A percentile compares a stretch with the other conserved stretches of the same genome.
phyloP scores from a whole-genome alignment of 2,329 filamentous ascomycete genomes.

The Epichloe uncinata region DNA sequence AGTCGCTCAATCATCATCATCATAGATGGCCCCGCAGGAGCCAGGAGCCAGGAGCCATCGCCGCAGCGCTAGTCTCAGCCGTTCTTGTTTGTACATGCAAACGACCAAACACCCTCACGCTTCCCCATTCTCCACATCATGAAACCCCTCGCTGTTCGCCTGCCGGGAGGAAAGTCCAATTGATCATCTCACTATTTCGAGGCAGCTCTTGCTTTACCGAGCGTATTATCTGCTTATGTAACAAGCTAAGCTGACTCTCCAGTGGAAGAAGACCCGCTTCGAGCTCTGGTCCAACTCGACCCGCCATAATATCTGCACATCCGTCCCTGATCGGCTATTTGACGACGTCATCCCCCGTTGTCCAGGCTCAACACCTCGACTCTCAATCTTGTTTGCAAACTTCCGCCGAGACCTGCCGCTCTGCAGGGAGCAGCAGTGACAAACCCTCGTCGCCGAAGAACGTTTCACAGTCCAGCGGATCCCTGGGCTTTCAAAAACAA shows the following conservation, averaged over 20 bases:
- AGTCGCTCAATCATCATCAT: no score
- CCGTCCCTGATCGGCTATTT: constrained; percentile 55
- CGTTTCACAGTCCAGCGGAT: not conserved
- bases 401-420: constrained; percentile 28
- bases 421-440: constrained; percentile 52
- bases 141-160: no score
- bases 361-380: constrained; percentile 41
- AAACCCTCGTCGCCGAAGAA: constrained; percentile 12
- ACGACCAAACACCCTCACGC: no score
- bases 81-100: no score
- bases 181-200: no score
- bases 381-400: constrained; percentile 18
- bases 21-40: no score
- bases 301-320: constrained; percentile 32
- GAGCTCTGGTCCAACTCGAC: constrained; percentile 16
- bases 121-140: no score
- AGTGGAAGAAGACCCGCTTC: constrained; percentile 7
- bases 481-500: constrained; percentile 1
- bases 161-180: no score
- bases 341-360: constrained; percentile 54
- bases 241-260: not conserved
- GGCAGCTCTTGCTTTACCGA: not conserved
- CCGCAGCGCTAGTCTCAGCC: no score
- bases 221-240: not conserved
- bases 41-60: no score